Evolutionary conservation across 345 rosid species (phyloP), one percentile per base, ranked within the genome.

Genomic region (Gossypium rotundifolium): DNA sequence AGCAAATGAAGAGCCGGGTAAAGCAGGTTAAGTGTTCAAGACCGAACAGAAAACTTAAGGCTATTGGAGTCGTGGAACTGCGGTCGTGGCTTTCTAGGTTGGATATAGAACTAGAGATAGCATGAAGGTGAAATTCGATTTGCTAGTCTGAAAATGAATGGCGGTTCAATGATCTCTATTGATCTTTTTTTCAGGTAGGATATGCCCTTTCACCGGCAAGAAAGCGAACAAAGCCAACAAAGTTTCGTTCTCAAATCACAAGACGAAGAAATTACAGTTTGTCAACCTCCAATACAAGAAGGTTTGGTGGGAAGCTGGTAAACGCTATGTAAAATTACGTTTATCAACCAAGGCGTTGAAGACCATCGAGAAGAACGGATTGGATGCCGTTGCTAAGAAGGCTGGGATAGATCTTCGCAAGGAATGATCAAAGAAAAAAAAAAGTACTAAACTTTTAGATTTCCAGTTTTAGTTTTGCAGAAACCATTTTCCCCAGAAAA

Each of bases 181-280:
- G 18, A 46, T 74, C 51, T 33, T 84, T 72, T 44, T 53, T 59
- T 25, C 87, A 95, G 99, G 98, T 11, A 86, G 99, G 74, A 79
- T 93, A 5, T 95, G 99, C n/a, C 98, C 97, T n/a, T 88, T 95
- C 68, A 95, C 99, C 0, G 98, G 99, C 65, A 93, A 93, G 91
- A 95, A 86, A 69, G 84, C 99, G 13, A 95, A 93, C 89, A 93
- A 72, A 85, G 98, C 96, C 1, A 92, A 91, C 90, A 85, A 83
- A 79, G 99, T 95, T 9, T 88, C 99, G 9, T 95, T 95, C 84
- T 95, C 99, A 0, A 95, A 95, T 87, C 96, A 93, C 92, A 95
- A 88, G 96, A 91, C 99, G 2, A 95, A 83, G 84, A 93, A 84
- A 85, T 68, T 86, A 82, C 98, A 93, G 82, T 90, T 88, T 79